Conservation (phyloP, 257 asterid genomes). For the Buddleja alternifolia region DNA sequence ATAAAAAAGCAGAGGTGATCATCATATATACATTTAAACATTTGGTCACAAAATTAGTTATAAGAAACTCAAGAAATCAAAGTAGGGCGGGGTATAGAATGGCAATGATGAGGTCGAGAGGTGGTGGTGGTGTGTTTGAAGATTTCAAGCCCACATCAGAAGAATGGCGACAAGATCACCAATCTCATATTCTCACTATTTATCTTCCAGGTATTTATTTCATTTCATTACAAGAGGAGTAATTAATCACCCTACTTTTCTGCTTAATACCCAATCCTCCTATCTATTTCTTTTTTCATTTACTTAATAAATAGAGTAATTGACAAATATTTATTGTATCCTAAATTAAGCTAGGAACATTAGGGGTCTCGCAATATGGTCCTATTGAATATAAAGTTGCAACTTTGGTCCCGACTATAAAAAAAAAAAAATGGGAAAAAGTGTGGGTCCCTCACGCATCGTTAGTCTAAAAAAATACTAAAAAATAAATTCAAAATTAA, state of each 20-base stretch:
- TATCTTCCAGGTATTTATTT: slow-evolving; percentile 67
- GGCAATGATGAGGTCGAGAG: slow-evolving; percentile 61
- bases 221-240: neutral
- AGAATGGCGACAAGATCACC: slow-evolving; percentile 64
- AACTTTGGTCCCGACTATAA: no score
- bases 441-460: no score
- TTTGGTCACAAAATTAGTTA: neutral
- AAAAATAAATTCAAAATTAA: no score
- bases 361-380: no score
- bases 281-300: no score
- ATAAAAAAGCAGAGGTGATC: neutral
- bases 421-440: no score
- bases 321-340: neutral
- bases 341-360: no score
- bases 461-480: no score
- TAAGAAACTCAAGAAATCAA: no score
- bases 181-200: slow-evolving; percentile 52
- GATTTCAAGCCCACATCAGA: slow-evolving; percentile 63
- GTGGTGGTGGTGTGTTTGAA: slow-evolving; percentile 51
- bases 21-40: neutral
- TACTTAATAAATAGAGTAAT: neutral
- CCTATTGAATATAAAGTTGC: no score
- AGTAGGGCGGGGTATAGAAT: slow-evolving; percentile 1
- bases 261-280: no score
- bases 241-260: no score